Base-by-base conservation (phyloP, 1,284 basidiomycete species). In the Cryptococcus hybrid region DNA sequence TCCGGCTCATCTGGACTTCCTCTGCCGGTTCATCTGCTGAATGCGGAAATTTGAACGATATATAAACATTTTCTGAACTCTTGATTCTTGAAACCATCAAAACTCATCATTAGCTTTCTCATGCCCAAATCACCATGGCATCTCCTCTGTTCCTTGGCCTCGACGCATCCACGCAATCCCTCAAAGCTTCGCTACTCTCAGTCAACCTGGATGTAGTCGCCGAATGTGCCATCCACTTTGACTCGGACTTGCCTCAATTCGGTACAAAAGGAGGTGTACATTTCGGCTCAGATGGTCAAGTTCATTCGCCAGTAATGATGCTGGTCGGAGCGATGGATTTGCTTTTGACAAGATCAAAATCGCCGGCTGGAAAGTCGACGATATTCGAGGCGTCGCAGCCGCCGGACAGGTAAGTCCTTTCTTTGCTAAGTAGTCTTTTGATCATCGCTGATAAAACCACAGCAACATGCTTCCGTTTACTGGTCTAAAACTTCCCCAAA, bases 381-480 rank as follows among this genome's bases (percentile, higher is more conserved):
- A 58, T 0, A 65, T 76, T n/a, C 58, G 63, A 47, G 74, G 67
- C 13, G 66, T 74, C 3, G 61, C 70, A 2, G 74, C 73, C 12
- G 73, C 74, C 24, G 74, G 69, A 1, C 74, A 75, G 63, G 71
- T 75, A 54, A 52, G 72, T 63, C 5, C 8, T 2, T 30, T 24
- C 8, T 2, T 30, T 24, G 1, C 47, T 7, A 18, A 13, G 18
- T 13, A 5, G 8, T 18, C 18, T 7, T n/a, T 44, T 13, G 9
- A n/a, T 18, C 7, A 3, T 11, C 3, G 47, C 56, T 59, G 37
- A 64, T 30, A 11, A 5, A 12, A 52, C 30, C 43, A 44, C 58
- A 92, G 87, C 92, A 95, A 88, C 92, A 95, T 72, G 90, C 91
- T 8, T 90, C 89, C 1, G 89, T 93, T 7, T 93, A 89, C 73